These are phyloP conservation scores for Starmerella apicola DNA, from an alignment of 805 yeast species.

Conservation along the genomic window DNA sequence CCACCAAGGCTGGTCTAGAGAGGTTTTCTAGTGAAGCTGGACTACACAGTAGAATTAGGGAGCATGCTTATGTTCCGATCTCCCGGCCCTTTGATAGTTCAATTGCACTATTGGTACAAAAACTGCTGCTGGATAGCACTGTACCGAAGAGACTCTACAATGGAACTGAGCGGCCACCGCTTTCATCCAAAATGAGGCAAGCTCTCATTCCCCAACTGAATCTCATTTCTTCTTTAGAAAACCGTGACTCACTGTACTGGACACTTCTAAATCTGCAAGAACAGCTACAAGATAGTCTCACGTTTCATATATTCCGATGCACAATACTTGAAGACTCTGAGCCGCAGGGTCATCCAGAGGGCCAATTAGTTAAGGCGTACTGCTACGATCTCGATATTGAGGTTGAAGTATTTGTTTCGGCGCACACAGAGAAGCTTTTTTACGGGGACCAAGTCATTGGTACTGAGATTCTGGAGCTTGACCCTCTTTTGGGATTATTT, in stretches of 20 bases:
- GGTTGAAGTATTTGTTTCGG: conserved; percentile 29
- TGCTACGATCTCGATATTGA: conserved; percentile 38
- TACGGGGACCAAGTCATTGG: conserved; percentile 32
- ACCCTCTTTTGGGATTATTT: conserved; percentile 32
- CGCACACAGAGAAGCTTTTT: conserved; percentile 21
- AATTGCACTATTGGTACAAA: conserved; percentile 16
- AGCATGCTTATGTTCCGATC: conserved; percentile 17
- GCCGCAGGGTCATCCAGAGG: conserved; percentile 9
- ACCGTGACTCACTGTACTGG: conserved; percentile 5
- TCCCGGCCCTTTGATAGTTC: conserved; percentile 18
- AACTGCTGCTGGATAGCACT: conserved; percentile 3
- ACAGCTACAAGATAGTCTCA: conserved; percentile 7
- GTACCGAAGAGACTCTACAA: conserved; percentile 2
- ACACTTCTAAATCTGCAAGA: conserved; percentile 7
- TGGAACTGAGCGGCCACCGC: conserved; percentile 8
- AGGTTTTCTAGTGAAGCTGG: conserved; percentile 7
- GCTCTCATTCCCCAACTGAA: conserved; percentile 10
- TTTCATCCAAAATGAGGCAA: conserved; percentile 3
- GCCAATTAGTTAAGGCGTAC: conserved; percentile 32
- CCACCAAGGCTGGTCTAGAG: conserved; percentile 5
- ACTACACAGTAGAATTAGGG: conserved; percentile 10
- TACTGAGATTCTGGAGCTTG: conserved; percentile 34
- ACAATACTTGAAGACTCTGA: conserved; percentile 29
- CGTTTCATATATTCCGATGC: conserved; percentile 31
- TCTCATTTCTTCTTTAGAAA: conserved; percentile 5